Base-by-base conservation (phyloP, 192 early-diverging fungal species). In the Rhizoclosmatium sp. region DNA sequence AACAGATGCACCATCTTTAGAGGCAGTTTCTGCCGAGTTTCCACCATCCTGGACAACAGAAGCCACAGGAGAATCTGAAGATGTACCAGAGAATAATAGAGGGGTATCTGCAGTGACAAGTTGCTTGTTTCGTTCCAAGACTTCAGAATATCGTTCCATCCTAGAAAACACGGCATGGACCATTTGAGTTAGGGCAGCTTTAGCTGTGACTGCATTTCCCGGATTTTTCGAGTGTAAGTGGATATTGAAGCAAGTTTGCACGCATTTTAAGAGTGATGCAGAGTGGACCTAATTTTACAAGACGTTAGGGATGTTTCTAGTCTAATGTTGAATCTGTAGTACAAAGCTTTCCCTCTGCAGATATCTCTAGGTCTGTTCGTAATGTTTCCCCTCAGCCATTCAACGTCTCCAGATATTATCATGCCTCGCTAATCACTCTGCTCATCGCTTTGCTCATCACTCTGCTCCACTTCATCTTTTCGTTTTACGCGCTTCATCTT, bases 171-270 rank as follows among this genome's bases (percentile, higher is more conserved):
- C 81, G 12, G 88, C 66, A 65, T 89, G 87, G 39, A 90, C 70
- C 85, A 89, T 90, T 71, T 91, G 89, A 2, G 88, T 92, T 39
- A 90, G 72, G 0, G 85, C 75, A 7, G 89, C 89, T 59, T 87
- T 89, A 2, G 88, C 85, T n/a, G 89, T 91, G 61, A 85, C 81
- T 47, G 84, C 69, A 69, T 87, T 88, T 14, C 70, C 75, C 23
- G 54, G 72, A 21, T 79, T 79, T 49, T 80, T 73, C 2, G 88
- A 80, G 65, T 80, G 45, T 40, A 86, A 61, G 76, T 89, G 82
- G 48, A 90, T 85, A 80, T 85, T 82, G 82, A 88, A 89, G 77
- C 86, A 85, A 0, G 85, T 85, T 75, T 88, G 86, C 14, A 88
- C 72, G 42, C 81, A 74, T 56, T 86, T 89, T 7, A 90, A 76